These are phyloP conservation scores for Lactarius vividus DNA, from an alignment of 768 basidiomycete genomes.

Conservation along the genomic window DNA sequence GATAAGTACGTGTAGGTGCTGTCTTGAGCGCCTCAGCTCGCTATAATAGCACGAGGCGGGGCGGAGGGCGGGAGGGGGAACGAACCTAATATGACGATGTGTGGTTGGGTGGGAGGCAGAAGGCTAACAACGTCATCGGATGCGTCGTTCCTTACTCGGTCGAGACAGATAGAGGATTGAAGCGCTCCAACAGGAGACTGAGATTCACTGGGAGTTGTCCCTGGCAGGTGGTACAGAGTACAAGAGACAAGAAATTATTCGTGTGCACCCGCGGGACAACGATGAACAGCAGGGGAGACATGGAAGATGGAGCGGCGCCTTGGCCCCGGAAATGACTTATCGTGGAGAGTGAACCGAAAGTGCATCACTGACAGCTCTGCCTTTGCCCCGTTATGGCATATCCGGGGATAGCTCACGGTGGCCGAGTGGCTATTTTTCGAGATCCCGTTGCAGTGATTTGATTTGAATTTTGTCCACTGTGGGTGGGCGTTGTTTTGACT, in stretches of 20 bases:
- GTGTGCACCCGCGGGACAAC: background rate
- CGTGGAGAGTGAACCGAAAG: background rate
- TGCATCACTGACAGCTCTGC: background rate
- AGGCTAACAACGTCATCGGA: constrained; percentile 4
- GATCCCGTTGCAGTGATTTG: background rate
- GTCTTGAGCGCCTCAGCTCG: background rate
- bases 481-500: background rate
- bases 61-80: background rate
- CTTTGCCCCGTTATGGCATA: background rate
- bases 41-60: constrained; percentile 4
- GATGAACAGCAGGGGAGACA: background rate
- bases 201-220: background rate
- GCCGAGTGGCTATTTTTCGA: background rate
- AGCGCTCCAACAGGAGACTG: background rate
- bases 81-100: constrained; percentile 17
- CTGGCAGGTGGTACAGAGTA: constrained; percentile 4
- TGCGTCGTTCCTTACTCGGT: background rate
- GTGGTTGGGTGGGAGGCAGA: background rate
- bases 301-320: background rate
- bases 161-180: background rate
- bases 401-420: background rate
- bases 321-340: background rate
- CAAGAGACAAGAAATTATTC: background rate
- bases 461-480: background rate
- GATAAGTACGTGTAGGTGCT: background rate